These are phyloP conservation scores for Lactarius evosmus DNA, from an alignment of 768 basidiomycete genomes.

Conservation along the genomic window DNA sequence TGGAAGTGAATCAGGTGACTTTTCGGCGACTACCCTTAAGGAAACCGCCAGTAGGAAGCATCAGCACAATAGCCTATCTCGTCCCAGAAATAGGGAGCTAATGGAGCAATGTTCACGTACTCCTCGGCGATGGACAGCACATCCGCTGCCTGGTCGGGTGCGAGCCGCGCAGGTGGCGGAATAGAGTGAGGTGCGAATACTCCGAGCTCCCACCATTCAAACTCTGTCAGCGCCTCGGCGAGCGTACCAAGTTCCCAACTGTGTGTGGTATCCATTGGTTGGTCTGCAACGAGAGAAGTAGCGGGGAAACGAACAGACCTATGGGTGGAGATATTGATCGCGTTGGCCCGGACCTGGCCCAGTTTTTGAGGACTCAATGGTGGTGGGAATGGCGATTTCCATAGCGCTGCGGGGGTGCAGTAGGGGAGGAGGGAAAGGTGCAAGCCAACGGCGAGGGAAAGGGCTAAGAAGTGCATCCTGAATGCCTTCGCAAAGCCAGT, in stretches of 20 bases:
- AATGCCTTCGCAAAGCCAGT: background rate
- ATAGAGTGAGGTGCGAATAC: slow-evolving; percentile 46
- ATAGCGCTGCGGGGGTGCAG: background rate
- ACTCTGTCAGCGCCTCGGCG: slow-evolving; percentile 54
- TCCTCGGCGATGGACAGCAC: slow-evolving; percentile 43
- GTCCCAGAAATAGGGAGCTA: background rate
- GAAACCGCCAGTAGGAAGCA: background rate
- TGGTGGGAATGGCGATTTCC: background rate
- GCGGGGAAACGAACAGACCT: slow-evolving; percentile 9
- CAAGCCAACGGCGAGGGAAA: background rate
- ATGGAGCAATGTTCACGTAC: slow-evolving; percentile 31
- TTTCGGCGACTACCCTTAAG: slow-evolving; percentile 40
- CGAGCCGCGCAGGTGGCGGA: slow-evolving; percentile 39
- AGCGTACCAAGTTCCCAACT: slow-evolving; percentile 62
- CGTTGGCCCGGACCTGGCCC: slow-evolving; percentile 3
- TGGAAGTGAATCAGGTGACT: slow-evolving; percentile 38
- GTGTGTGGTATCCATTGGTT: background rate
- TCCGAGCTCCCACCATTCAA: slow-evolving; percentile 46
- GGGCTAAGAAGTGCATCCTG: background rate
- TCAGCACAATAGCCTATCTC: background rate
- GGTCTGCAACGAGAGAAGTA: too few relatives aligned
- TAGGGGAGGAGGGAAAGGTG: slow-evolving; percentile 4
- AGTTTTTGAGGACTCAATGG: background rate
- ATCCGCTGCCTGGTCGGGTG: slow-evolving; percentile 37
- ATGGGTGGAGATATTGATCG: slow-evolving; percentile 14